Evolutionary conservation across 169 alveolate species (phyloP).

Genomic region (Cystoisospora suis): DNA sequence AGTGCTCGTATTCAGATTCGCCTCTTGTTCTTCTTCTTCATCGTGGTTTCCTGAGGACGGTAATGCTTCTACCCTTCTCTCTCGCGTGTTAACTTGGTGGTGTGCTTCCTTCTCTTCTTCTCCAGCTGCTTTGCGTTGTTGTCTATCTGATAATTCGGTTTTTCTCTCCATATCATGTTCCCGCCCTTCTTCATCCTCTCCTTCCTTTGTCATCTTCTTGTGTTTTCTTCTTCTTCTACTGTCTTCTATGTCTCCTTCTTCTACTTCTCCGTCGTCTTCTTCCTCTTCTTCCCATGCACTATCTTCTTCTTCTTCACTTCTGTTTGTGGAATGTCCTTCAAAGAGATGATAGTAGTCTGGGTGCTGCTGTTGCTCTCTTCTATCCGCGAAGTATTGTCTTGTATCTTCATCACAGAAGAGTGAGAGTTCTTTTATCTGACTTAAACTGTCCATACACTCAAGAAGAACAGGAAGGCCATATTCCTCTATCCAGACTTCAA

Average conservation of each 20-base stretch:
- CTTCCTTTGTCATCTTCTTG: not conserved
- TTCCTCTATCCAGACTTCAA: constrained; percentile 13
- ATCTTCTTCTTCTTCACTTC: not conserved
- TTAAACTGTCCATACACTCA: not conserved
- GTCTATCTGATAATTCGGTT: too few species aligned
- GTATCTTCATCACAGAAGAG: not conserved
- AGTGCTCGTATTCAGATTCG: too few species aligned
- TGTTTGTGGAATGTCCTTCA: not conserved
- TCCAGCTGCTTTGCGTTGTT: too few species aligned
- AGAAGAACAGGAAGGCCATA: not conserved
- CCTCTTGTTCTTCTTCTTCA: too few species aligned
- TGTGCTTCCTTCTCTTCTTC: too few species aligned
- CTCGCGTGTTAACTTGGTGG: too few species aligned
- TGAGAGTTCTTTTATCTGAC: not conserved
- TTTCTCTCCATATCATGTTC: too few species aligned
- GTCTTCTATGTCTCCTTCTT: not conserved
- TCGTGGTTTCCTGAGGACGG: too few species aligned
- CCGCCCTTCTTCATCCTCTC: not conserved
- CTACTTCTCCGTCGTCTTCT: not conserved
- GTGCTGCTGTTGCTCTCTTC: too few species aligned
- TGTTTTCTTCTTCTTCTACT: not conserved
- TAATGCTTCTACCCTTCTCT: too few species aligned
- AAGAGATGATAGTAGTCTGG: not conserved
- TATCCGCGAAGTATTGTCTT: not conserved
- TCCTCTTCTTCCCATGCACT: not conserved